A percentile compares a stretch with the other conserved stretches of the same genome.
Evolutionary conservation across 2,329 filamentous ascomycete species (phyloP).

Genomic region (Penicillium decumbens): DNA sequence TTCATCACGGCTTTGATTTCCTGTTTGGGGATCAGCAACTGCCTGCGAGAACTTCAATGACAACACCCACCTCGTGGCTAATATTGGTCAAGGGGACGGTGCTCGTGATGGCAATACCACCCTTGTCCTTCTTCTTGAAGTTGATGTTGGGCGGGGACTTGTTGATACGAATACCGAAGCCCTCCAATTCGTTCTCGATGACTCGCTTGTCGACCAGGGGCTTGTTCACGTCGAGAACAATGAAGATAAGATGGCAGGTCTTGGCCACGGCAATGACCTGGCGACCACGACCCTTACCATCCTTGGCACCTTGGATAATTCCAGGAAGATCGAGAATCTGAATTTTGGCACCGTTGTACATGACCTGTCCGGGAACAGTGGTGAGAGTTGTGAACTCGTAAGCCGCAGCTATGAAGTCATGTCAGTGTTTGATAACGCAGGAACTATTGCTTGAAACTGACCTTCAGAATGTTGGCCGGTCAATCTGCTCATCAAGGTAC

Average conservation of each 20-base stretch:
- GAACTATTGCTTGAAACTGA: conserved; percentile 21
- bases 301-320: conserved; percentile 98
- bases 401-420: conserved; percentile 60
- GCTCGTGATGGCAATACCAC: conserved; percentile 91
- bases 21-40: conserved; percentile 27
- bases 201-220: conserved; percentile 93
- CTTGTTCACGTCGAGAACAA: conserved; percentile 97
- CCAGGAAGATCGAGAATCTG: conserved; percentile 98
- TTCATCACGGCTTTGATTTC: conserved; percentile 98
- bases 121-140: conserved; percentile 99
- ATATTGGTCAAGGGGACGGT: conserved; percentile 90
- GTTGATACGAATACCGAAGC: conserved; percentile 96
- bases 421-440: conserved; percentile 14
- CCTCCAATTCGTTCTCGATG: conserved; percentile 91
- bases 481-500: conserved; percentile 89
- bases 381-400: conserved; percentile 99
- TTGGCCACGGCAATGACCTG: conserved; percentile 99
- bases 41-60: neutral
- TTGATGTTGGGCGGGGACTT: conserved; percentile 96
- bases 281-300: conserved; percentile 92
- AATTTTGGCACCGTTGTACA: conserved; percentile 94
- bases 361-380: conserved; percentile 90
- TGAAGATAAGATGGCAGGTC: conserved; percentile 98
- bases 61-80: conserved; percentile 63
- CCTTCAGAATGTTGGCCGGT: conserved; percentile 94